Conservation (phyloP, 129 eudicot species). For the Gnaphalium uliginosum region DNA sequence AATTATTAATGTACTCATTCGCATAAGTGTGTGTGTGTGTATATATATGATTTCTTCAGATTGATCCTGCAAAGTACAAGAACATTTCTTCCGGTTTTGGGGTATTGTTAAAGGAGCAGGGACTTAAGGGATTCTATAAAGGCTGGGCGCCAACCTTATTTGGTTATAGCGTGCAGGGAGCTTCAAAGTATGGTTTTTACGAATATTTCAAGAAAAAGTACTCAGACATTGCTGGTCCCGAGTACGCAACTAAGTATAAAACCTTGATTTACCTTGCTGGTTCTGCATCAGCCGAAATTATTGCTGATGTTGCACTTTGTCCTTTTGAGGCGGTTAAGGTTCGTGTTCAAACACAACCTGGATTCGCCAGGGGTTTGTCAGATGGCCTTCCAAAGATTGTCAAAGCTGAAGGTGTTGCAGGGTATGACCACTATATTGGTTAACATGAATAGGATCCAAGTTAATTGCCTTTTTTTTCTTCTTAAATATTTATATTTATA, state of each 20-base stretch:
- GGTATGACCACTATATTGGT: slow-evolving; percentile 39
- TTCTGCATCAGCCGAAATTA: slow-evolving; percentile 81
- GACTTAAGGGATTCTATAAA: slow-evolving; percentile 67
- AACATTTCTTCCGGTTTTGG: slow-evolving; percentile 70
- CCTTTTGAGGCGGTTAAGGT: slow-evolving; percentile 95
- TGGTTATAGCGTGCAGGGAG: slow-evolving; percentile 89
- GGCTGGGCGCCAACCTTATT: slow-evolving; percentile 93
- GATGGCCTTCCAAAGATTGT: slow-evolving; percentile 83
- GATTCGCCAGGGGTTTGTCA: slow-evolving; percentile 71
- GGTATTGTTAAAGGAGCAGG: slow-evolving; percentile 75
- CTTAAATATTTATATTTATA: neutral
- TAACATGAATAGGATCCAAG: neutral
- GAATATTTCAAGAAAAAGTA: slow-evolving; percentile 84
- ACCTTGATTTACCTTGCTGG: slow-evolving; percentile 84
- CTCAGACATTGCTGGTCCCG: slow-evolving; percentile 84
- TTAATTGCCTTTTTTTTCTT: neutral
- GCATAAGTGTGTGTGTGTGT: too few species aligned
- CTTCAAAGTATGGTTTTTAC: slow-evolving; percentile 74
- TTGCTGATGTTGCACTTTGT: slow-evolving; percentile 84
- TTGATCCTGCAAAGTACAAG: slow-evolving; percentile 83
- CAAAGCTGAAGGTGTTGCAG: slow-evolving; percentile 69
- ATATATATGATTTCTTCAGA: too few species aligned
- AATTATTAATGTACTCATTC: too few species aligned
- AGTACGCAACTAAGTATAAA: slow-evolving; percentile 81
- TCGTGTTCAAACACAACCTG: slow-evolving; percentile 94